Percentiles rank a stretch among this genome's conserved stretches.
Conservation (phyloP, 371 early-diverging fungal genomes). For the Syncephalastrum racemosum region DNA sequence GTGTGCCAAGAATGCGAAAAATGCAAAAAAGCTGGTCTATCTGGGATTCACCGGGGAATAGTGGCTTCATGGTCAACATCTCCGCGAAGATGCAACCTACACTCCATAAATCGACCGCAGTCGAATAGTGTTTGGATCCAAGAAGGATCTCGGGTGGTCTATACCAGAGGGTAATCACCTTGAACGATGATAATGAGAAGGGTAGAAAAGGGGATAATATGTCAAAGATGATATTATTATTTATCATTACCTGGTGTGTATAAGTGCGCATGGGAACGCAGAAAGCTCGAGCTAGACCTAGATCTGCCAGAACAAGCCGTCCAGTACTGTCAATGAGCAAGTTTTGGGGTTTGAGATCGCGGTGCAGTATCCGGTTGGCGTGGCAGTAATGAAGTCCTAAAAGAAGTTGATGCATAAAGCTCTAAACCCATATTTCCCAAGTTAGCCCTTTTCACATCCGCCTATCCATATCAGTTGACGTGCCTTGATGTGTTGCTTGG, state of each 20-base stretch:
- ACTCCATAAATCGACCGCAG: conserved; percentile 83
- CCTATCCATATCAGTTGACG: background rate
- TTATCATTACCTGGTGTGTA: conserved; percentile 91
- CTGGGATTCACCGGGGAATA: conserved; percentile 96
- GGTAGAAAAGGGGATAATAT: no score
- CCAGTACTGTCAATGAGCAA: conserved; percentile 90
- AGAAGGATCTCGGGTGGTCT: conserved; percentile 79
- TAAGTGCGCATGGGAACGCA: conserved; percentile 88
- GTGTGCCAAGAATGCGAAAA: conserved; percentile 92
- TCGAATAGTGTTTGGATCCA: conserved; percentile 67
- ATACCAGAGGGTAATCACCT: conserved; percentile 97
- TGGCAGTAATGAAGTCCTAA: conserved; percentile 87
- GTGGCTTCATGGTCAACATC: conserved; percentile 80
- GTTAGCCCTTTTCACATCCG: no score
- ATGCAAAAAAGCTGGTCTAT: conserved; percentile 96
- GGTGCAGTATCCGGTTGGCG: conserved; percentile 84
- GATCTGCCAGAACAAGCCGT: conserved; percentile 92
- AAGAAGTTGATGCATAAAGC: conserved; percentile 88
- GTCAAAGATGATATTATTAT: no score
- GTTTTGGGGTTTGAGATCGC: conserved; percentile 94
- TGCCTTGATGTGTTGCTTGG: conserved; percentile 71
- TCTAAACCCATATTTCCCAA: conserved; percentile 48
- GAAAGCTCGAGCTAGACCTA: conserved; percentile 91
- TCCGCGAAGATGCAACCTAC: conserved; percentile 90
- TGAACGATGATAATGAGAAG: background rate